Evolutionary conservation across 2,329 filamentous ascomycete genomes (phyloP).

Genomic region (Ceratocystis eucalypticola): DNA sequence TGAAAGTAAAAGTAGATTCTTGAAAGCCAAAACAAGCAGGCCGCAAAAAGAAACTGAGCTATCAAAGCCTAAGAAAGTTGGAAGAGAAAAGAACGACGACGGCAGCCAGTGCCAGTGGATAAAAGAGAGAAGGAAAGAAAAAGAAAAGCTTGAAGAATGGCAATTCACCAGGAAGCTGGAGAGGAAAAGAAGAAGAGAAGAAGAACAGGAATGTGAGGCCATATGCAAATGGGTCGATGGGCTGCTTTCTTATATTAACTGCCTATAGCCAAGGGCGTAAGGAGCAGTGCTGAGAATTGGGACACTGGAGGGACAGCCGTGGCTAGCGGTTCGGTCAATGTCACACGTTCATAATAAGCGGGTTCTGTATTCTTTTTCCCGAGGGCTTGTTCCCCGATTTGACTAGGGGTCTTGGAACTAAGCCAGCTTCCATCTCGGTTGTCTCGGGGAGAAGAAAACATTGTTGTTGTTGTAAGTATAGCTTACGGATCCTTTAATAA

Average conservation of each 20-base stretch:
- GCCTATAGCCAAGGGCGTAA: neutral
- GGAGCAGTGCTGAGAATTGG: neutral
- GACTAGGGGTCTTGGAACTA: neutral
- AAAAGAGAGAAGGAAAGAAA: conserved; percentile 1
- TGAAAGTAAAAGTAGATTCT: neutral
- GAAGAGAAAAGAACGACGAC: conserved; percentile 13
- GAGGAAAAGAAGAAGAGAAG: conserved; percentile 3
- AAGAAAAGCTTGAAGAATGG: neutral
- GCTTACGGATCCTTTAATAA: neutral
- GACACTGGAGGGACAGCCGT: too few species aligned
- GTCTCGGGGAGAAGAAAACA: neutral
- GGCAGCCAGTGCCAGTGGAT: conserved; percentile 16
- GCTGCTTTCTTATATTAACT: neutral
- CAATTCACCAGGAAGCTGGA: conserved; percentile 14
- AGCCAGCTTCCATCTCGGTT: neutral
- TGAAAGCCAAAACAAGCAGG: neutral
- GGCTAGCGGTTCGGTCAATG: neutral
- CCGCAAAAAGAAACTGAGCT: neutral
- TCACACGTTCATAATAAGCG: conserved; percentile 2
- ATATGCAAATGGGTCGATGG: neutral
- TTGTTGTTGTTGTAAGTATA: neutral
- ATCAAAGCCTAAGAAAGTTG: neutral
- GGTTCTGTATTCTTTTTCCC: conserved; percentile 1
- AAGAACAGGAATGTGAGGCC: neutral
- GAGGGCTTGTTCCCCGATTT: neutral